Conservation (phyloP, 2,329 filamentous ascomycete species). For the Phyllosticta citrichinensis region DNA sequence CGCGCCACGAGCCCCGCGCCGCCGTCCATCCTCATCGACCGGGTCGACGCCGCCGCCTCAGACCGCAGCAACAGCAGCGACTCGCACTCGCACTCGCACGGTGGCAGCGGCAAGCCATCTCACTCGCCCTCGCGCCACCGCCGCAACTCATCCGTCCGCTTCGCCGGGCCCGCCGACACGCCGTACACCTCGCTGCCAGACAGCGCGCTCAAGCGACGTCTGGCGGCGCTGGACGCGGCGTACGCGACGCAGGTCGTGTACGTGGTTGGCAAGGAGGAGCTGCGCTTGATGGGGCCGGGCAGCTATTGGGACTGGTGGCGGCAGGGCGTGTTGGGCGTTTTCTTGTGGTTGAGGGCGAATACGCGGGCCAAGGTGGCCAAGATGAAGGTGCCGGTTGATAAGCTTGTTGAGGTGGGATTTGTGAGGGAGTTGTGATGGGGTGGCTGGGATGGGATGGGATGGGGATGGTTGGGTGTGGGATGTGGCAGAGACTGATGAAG, state of each 20-base stretch:
- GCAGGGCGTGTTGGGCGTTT: conserved; percentile 42
- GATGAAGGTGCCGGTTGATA: conserved; percentile 48
- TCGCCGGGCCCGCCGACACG: background rate
- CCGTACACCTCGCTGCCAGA: conserved; percentile 7
- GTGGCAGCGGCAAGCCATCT: conserved; percentile 13
- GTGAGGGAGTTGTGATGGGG: conserved; percentile 50
- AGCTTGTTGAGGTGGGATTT: conserved; percentile 58
- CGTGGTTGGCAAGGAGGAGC: conserved; percentile 51
- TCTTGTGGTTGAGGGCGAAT: conserved; percentile 58
- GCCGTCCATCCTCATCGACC: conserved; percentile 2
- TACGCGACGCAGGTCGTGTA: conserved; percentile 41
- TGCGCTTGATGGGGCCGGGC: conserved; percentile 31
- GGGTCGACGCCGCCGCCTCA: background rate
- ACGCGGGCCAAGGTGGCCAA: conserved; percentile 57
- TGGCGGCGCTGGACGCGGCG: conserved; percentile 31
- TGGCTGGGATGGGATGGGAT: background rate
- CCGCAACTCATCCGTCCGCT: background rate
- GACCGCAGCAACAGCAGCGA: conserved; percentile 16
- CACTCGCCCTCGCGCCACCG: background rate
- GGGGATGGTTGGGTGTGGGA: background rate
- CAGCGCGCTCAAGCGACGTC: conserved; percentile 14
- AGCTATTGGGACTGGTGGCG: conserved; percentile 16
- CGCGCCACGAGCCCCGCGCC: background rate
- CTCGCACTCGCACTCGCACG: background rate
- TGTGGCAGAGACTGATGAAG: no score